A percentile compares a stretch with the other conserved stretches of the same genome.
These are phyloP conservation scores for Entomortierella parvispora DNA, from an alignment of 192 early-diverging fungal species.

Conservation along the genomic window DNA sequence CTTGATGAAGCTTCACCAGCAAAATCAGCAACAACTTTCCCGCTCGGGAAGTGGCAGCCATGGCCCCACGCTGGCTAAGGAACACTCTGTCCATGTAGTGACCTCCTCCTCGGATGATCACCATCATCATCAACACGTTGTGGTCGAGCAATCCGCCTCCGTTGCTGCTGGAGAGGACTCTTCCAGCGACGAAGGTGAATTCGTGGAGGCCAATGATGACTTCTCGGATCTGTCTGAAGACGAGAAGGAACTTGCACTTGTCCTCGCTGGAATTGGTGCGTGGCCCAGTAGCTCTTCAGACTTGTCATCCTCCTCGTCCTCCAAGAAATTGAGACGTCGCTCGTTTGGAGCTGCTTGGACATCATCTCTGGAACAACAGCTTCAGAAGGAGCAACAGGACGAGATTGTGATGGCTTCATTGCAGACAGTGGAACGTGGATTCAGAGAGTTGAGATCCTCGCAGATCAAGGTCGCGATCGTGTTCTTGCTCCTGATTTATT, in stretches of 20 bases:
- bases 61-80: background rate
- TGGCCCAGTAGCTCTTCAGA: constrained; percentile 26
- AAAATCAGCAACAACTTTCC: background rate
- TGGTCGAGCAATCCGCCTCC: constrained; percentile 1
- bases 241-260: constrained; percentile 17
- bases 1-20: background rate
- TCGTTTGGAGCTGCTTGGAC: background rate
- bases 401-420: constrained; percentile 22
- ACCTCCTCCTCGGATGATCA: background rate
- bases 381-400: constrained; percentile 1
- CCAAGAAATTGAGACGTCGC: background rate
- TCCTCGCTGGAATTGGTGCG: constrained; percentile 14
- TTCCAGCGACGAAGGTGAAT: constrained; percentile 39
- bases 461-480: constrained; percentile 31
- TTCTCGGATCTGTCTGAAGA: constrained; percentile 28
- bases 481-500: constrained; percentile 36
- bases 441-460: constrained; percentile 2
- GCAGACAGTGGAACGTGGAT: constrained; percentile 14
- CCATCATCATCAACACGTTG: background rate
- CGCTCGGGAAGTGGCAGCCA: background rate
- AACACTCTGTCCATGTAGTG: constrained; percentile 17
- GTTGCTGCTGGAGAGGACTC: constrained; percentile 3
- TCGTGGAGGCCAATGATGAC: constrained; percentile 38
- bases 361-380: background rate
- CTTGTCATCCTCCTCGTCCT: background rate